phyloP scores from a whole-genome alignment of 768 basidiomycete genomes.

The Sporobolomyces phaffii region DNA sequence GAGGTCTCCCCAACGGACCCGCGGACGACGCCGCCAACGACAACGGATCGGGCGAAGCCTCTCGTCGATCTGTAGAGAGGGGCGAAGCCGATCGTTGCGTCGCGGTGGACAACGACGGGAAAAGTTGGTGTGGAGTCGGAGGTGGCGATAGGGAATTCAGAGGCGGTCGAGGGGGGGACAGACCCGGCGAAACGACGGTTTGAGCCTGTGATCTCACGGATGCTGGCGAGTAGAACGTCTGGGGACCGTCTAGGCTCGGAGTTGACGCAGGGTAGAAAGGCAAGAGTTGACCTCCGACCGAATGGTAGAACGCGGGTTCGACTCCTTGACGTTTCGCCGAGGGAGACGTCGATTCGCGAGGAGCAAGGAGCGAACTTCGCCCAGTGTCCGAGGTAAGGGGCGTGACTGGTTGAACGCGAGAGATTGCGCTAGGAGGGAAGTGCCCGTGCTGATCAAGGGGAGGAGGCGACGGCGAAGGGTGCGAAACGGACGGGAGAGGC shows the following conservation, averaged over 20 bases:
- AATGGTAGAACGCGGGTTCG: neutral
- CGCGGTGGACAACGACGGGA: neutral
- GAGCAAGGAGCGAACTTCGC: no score
- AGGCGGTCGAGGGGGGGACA: no score
- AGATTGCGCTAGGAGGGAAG: no score
- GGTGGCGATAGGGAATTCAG: neutral
- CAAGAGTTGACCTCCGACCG: neutral
- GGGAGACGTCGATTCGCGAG: neutral
- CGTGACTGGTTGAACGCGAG: no score
- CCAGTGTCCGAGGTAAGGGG: no score
- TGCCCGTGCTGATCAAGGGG: no score
- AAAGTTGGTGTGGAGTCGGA: neutral
- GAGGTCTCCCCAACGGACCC: no score
- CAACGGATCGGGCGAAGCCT: neutral
- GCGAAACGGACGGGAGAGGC: no score
- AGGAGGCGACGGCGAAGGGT: no score
- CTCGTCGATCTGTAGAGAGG: neutral
- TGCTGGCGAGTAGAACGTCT: neutral
- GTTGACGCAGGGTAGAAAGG: slow-evolving; percentile 1
- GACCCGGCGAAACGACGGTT: no score
- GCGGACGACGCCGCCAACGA: no score
- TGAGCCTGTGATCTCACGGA: neutral
- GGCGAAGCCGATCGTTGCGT: no score
- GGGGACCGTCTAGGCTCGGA: neutral
- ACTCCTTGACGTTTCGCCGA: neutral